Percentiles rank a stretch among this genome's conserved stretches.
Conservation (phyloP, 305 asterid species). For the Solanum hybrid region DNA sequence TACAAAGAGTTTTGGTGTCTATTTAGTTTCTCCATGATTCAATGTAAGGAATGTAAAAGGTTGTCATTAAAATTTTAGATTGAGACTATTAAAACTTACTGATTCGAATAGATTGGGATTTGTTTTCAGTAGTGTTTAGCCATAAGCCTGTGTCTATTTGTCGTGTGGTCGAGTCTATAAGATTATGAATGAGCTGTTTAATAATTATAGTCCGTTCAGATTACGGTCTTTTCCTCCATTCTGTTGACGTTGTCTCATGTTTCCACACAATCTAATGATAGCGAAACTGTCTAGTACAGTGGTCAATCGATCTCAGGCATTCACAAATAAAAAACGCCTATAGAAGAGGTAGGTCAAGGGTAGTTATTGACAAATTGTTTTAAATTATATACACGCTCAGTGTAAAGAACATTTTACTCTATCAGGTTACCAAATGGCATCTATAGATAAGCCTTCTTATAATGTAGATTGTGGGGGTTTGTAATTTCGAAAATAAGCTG, state of each 20-base stretch:
- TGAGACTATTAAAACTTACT: not conserved
- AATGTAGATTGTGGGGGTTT: not conserved
- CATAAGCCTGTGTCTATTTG: not conserved
- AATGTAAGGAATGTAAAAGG: not conserved
- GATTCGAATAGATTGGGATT: not conserved
- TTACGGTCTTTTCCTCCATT: not conserved
- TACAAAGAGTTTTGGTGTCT: not conserved
- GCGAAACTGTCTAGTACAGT: not conserved
- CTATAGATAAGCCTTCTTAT: not conserved
- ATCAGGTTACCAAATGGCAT: not conserved
- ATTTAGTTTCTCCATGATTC: not conserved
- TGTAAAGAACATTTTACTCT: not conserved
- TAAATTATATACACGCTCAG: not conserved
- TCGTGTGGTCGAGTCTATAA: not conserved
- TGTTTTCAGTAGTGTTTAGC: not conserved
- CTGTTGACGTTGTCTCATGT: not conserved
- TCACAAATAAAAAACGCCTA: not conserved
- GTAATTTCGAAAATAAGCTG: not conserved
- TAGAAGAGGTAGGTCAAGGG: not conserved
- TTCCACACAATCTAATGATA: not conserved
- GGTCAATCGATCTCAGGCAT: not conserved
- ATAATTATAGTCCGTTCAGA: not conserved
- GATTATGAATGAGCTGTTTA: not conserved
- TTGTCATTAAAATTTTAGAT: not conserved
- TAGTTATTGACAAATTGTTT: not conserved